Base-by-base conservation (phyloP, 176 grass and related monocot genomes). In the Metroxylon sagu region DNA sequence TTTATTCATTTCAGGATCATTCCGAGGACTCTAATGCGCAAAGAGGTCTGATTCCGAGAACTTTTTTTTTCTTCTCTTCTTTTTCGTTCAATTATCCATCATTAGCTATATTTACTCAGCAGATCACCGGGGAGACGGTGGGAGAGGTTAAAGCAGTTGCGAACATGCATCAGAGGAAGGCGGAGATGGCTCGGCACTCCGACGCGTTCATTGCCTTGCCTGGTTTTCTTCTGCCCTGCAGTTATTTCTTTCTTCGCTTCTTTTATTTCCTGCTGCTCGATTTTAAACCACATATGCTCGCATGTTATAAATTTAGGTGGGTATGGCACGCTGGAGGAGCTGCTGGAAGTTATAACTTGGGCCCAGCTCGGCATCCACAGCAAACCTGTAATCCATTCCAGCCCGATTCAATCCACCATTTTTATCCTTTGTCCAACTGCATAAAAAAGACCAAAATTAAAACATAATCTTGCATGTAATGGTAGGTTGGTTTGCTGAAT, bases 151-250 rank as follows among this genome's bases (percentile, higher is more conserved):
- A 70, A 26, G 78, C 78, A 5, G 93, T 98, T 67, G 56, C 66
- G 4, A 80, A 84, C 48, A 98, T 98, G 93, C 93, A 98, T 64
- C 81, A 98, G 70, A 81, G 93, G 18, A 98, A 98, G 84, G 93
- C 93, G 31, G 93, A 92, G 59, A 98, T 98, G 93, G 87, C 84
- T 54, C 79, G 84, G 49, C 72, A 61, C 52, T 85, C 87, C 3
- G 87, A 98, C 68, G 93, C 93, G 66, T 98, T 98, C 93, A 88
- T 98, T 64, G 93, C 93, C 16, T 72, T 98, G 0, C 93, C 93
- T 1, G 88, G 86, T 85, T 31, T 54, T 18, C 23, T 26, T 21
- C 18, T 56, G 6, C 5, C 23, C 18, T 12, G 26, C 50, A 3
- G 35, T 43, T 12, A 43, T 43, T 14, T 43, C 8, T 43, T 3